Percentiles rank a stretch among this genome's conserved stretches.
These are phyloP conservation scores for Sporothrix schenckii DNA, from an alignment of 2,329 filamentous ascomycete genomes.

Conservation along the genomic window DNA sequence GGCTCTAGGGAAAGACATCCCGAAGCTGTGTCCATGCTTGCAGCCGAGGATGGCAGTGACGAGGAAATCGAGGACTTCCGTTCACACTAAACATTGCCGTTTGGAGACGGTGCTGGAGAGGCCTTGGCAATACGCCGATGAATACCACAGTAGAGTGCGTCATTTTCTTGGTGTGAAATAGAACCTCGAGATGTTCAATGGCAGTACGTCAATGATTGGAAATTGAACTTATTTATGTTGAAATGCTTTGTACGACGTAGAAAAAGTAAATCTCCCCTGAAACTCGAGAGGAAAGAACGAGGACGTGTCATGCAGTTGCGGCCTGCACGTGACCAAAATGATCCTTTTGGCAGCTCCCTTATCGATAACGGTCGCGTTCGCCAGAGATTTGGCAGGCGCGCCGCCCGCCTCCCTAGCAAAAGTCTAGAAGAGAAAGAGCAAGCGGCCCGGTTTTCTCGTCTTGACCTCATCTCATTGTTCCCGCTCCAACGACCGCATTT, in stretches of 20 bases:
- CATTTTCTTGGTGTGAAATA: not conserved
- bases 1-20: not conserved
- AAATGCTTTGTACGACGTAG: no score
- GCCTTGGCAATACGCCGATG: no score
- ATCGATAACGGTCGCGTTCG: slow-evolving; percentile 35
- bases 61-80: slow-evolving; percentile 32
- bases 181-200: not conserved
- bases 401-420: slow-evolving; percentile 26
- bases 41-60: slow-evolving; percentile 36
- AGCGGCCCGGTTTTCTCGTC: slow-evolving; percentile 13
- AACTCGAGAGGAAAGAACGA: not conserved
- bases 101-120: not conserved
- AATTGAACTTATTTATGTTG: not conserved
- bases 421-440: not conserved
- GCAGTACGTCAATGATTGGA: not conserved
- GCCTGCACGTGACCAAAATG: slow-evolving; percentile 22
- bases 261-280: not conserved
- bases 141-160: slow-evolving; percentile 2
- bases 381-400: slow-evolving; percentile 34
- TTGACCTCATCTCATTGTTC: slow-evolving; percentile 13
- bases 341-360: slow-evolving; percentile 18
- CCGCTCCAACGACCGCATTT: slow-evolving; percentile 9
- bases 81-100: not conserved
- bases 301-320: not conserved
- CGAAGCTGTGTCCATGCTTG: slow-evolving; percentile 50